phyloP scores from a whole-genome alignment of 1,284 basidiomycete species.

The Moesziomyces sp. region DNA sequence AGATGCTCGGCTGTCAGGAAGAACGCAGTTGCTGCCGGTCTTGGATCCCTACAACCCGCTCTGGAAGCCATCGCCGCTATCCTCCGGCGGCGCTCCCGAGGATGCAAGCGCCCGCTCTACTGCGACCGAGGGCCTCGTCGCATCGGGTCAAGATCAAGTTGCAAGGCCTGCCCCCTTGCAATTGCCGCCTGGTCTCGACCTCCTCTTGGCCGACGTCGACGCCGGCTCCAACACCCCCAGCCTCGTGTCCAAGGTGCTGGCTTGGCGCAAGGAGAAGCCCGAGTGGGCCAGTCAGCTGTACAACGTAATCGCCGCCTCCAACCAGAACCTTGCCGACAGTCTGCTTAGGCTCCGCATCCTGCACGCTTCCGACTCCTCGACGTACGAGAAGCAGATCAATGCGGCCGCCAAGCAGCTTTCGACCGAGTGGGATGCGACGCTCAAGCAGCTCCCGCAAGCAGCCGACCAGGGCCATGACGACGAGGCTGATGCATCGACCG shows the following conservation, averaged over 20 bases:
- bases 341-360: slow-evolving; percentile 55
- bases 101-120: slow-evolving; percentile 35
- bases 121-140: slow-evolving; percentile 53
- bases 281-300: slow-evolving; percentile 65
- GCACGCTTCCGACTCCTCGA: slow-evolving; percentile 42
- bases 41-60: slow-evolving; percentile 58
- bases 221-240: slow-evolving; percentile 65
- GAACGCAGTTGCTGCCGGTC: slow-evolving; percentile 37
- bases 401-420: slow-evolving; percentile 59
- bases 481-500: slow-evolving; percentile 1
- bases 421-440: slow-evolving; percentile 37
- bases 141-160: slow-evolving; percentile 10
- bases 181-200: slow-evolving; percentile 59
- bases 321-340: slow-evolving; percentile 60
- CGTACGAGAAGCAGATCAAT: slow-evolving; percentile 60
- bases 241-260: slow-evolving; percentile 61
- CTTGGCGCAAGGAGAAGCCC: slow-evolving; percentile 59
- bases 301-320: slow-evolving; percentile 58
- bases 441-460: slow-evolving; percentile 23
- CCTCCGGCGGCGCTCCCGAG: neutral
- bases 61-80: slow-evolving; percentile 57
- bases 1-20: slow-evolving; percentile 11
- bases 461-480: slow-evolving; percentile 6
- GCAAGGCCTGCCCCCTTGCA: slow-evolving; percentile 56
- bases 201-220: slow-evolving; percentile 66